Evolutionary conservation across 129 eudicot species (phyloP).

Genomic region (Artemisia tridentata): DNA sequence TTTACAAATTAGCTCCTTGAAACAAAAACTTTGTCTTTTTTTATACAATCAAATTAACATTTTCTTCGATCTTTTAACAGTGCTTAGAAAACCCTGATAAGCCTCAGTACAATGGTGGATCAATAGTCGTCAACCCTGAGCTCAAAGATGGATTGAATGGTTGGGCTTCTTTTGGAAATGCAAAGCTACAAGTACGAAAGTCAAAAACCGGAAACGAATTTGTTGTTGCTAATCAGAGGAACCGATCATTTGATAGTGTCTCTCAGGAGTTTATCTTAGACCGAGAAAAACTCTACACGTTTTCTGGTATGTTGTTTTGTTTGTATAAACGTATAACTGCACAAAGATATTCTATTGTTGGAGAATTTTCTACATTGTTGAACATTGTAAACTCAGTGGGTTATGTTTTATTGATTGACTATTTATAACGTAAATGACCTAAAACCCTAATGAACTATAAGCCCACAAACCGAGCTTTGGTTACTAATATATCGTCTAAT

Average conservation of each 20-base stretch:
- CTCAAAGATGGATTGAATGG: slow-evolving; percentile 43
- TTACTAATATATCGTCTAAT: too few species aligned
- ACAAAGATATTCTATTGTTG: too few species aligned
- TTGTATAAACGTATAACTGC: too few species aligned
- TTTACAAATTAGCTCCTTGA: not conserved
- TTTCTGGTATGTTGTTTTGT: slow-evolving; percentile 47
- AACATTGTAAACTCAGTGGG: too few species aligned
- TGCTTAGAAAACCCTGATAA: slow-evolving; percentile 16
- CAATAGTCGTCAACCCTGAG: slow-evolving; percentile 56
- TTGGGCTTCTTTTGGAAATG: slow-evolving; percentile 47
- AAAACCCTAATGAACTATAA: too few species aligned
- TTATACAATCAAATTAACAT: not conserved
- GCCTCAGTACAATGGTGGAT: slow-evolving; percentile 63
- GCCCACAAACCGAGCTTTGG: too few species aligned
- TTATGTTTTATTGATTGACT: too few species aligned
- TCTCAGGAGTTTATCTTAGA: slow-evolving; percentile 48
- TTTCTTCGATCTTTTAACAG: not conserved
- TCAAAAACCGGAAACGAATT: slow-evolving; percentile 44
- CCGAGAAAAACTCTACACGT: slow-evolving; percentile 45
- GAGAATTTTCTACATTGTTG: not conserved
- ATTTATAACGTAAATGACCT: too few species aligned
- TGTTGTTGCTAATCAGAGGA: slow-evolving; percentile 43
- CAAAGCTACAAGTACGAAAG: slow-evolving; percentile 29
- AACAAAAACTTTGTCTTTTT: not conserved
- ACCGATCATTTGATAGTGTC: slow-evolving; percentile 39